phyloP scores from a whole-genome alignment of 345 rosid species.

The Nasturtium officinale region DNA sequence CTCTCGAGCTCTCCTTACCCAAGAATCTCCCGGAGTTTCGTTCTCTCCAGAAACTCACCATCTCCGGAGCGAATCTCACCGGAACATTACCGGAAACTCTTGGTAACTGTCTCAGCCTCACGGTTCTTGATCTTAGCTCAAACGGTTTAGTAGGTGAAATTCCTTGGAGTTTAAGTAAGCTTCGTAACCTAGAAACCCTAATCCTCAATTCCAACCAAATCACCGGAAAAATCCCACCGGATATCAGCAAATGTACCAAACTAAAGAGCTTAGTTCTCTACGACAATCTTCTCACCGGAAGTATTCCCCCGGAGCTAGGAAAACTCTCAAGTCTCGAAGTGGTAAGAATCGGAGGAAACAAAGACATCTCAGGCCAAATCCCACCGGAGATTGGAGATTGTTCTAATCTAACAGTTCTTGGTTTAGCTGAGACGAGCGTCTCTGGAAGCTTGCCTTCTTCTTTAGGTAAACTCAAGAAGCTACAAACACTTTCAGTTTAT shows the following conservation, averaged over 20 bases:
- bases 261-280: conserved; percentile 61
- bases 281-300: conserved; percentile 69
- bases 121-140: conserved; percentile 58
- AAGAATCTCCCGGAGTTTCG: conserved; percentile 58
- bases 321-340: conserved; percentile 61
- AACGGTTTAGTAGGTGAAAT: conserved; percentile 67
- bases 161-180: conserved; percentile 64
- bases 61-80: conserved; percentile 74
- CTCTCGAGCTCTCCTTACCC: conserved; percentile 61
- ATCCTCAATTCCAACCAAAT: conserved; percentile 74
- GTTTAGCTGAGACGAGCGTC: conserved; percentile 73
- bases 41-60: conserved; percentile 55
- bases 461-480: conserved; percentile 69
- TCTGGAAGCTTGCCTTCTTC: conserved; percentile 77
- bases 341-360: conserved; percentile 86
- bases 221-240: conserved; percentile 79
- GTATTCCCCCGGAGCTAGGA: conserved; percentile 74
- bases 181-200: conserved; percentile 57
- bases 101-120: conserved; percentile 52
- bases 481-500: conserved; percentile 70
- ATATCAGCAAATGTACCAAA: conserved; percentile 51
- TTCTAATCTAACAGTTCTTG: conserved; percentile 71
- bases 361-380: conserved; percentile 65
- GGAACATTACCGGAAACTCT: conserved; percentile 65
- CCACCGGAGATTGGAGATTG: conserved; percentile 82